phyloP scores from a whole-genome alignment of 1,284 basidiomycete genomes.

The Laetiporus sulphureus region DNA sequence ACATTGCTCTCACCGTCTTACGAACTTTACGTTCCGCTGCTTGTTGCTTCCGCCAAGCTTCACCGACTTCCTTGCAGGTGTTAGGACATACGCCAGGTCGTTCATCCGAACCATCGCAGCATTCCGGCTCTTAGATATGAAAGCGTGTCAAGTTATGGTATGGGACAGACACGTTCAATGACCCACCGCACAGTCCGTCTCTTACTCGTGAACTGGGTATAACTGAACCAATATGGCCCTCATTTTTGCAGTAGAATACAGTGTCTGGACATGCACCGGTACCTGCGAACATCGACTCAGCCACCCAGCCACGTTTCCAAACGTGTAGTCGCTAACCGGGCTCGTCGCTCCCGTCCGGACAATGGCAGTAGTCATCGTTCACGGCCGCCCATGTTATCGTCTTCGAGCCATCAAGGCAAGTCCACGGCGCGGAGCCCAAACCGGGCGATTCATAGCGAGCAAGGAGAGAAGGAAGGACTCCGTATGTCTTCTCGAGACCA shows the following conservation, averaged over 20 bases:
- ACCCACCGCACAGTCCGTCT: constrained; percentile 90
- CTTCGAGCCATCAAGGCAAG: constrained; percentile 67
- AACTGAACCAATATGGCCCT: constrained; percentile 78
- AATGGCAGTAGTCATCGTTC: constrained; percentile 96
- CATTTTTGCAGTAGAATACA: constrained; percentile 84
- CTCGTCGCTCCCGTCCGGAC: constrained; percentile 89
- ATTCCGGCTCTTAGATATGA: constrained; percentile 66
- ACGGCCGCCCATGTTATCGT: constrained; percentile 72
- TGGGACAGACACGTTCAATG: background rate
- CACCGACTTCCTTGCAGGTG: constrained; percentile 73
- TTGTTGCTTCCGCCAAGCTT: constrained; percentile 55
- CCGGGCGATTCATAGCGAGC: constrained; percentile 21
- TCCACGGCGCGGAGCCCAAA: constrained; percentile 45
- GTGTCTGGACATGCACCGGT: constrained; percentile 81
- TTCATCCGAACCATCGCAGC: constrained; percentile 98
- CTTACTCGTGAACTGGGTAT: constrained; percentile 85
- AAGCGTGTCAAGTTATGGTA: constrained; percentile 5
- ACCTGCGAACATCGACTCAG: constrained; percentile 36
- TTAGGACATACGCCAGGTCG: constrained; percentile 74
- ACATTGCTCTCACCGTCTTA: too few species aligned
- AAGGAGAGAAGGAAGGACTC: constrained; percentile 24
- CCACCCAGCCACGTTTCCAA: background rate
- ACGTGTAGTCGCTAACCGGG: constrained; percentile 50
- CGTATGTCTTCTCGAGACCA: constrained; percentile 19
- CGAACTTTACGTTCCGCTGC: constrained; percentile 73